These are phyloP conservation scores for Pelargonium cotyledonis DNA, from an alignment of 441 rosid genomes.

Conservation along the genomic window DNA sequence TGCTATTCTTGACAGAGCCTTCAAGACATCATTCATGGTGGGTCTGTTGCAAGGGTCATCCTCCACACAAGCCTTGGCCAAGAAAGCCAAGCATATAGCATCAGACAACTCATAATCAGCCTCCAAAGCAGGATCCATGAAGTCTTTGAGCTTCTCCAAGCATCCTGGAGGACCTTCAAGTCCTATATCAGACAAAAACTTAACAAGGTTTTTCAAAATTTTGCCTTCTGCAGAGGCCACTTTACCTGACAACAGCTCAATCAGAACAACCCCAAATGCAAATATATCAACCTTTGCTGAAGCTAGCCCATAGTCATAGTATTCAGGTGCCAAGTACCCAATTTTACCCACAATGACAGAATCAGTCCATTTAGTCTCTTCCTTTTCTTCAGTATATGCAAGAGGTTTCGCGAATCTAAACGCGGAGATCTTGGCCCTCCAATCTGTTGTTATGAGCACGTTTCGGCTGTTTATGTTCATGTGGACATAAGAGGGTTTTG, in stretches of 20 bases:
- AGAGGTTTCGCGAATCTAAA: slow-evolving; percentile 23
- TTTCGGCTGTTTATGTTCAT: slow-evolving; percentile 18
- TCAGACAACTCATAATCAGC: slow-evolving; percentile 23
- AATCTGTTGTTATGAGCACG: slow-evolving; percentile 21
- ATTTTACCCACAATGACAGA: too few species aligned
- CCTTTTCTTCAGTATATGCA: too few species aligned
- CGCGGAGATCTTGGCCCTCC: slow-evolving; percentile 27
- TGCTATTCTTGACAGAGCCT: slow-evolving; percentile 27
- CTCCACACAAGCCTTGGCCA: slow-evolving; percentile 32
- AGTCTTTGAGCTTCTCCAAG: slow-evolving; percentile 21
- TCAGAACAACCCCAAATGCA: slow-evolving; percentile 27
- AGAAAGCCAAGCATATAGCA: slow-evolving; percentile 20
- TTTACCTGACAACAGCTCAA: slow-evolving; percentile 24
- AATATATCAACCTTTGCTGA: slow-evolving; percentile 24
- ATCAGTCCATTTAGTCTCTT: neutral
- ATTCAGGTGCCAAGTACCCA: too few species aligned
- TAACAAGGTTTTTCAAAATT: slow-evolving; percentile 15
- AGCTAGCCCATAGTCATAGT: too few species aligned
- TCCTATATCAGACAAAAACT: slow-evolving; percentile 13
- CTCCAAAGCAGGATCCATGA: slow-evolving; percentile 28
- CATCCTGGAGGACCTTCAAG: slow-evolving; percentile 18
- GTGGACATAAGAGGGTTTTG: slow-evolving; percentile 26
- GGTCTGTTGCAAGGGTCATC: slow-evolving; percentile 24
- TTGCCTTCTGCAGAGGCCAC: slow-evolving; percentile 18
- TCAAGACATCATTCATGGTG: slow-evolving; percentile 28